Evolutionary conservation across 805 yeast species (phyloP).

Genomic region (Metschnikowia borealis): DNA sequence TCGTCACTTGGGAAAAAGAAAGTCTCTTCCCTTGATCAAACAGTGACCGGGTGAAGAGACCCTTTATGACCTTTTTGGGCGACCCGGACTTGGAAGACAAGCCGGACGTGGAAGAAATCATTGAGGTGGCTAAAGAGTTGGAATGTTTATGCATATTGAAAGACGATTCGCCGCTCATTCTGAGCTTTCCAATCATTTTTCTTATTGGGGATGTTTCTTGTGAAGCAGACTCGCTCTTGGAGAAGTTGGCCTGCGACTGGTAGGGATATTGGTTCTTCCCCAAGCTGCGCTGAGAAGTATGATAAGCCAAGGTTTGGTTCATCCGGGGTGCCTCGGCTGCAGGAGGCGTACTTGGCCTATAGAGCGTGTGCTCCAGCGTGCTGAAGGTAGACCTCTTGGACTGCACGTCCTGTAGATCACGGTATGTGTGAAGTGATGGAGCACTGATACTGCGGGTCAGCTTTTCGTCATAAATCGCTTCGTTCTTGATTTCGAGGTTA

Average conservation of each 20-base stretch:
- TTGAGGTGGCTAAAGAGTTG: slow-evolving; percentile 25
- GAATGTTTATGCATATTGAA: slow-evolving; percentile 14
- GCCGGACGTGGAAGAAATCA: slow-evolving; percentile 25
- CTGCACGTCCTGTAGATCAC: slow-evolving; percentile 15
- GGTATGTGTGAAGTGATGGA: slow-evolving; percentile 39
- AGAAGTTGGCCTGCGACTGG: neutral
- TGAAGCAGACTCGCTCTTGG: slow-evolving; percentile 7
- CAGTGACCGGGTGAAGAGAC: slow-evolving; percentile 13
- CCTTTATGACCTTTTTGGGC: slow-evolving; percentile 29
- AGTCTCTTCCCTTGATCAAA: slow-evolving; percentile 9
- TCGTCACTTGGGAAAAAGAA: neutral
- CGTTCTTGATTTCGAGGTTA: neutral
- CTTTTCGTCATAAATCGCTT: slow-evolving; percentile 10
- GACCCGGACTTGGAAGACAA: slow-evolving; percentile 29
- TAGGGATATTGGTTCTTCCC: slow-evolving; percentile 1
- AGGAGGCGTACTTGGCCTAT: slow-evolving; percentile 14
- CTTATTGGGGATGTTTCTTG: slow-evolving; percentile 30
- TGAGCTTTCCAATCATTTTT: slow-evolving; percentile 20
- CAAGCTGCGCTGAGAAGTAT: neutral
- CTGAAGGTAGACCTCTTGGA: slow-evolving; percentile 8
- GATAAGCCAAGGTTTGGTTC: slow-evolving; percentile 1
- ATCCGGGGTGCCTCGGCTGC: neutral
- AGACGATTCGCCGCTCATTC: slow-evolving; percentile 22
- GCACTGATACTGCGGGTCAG: slow-evolving; percentile 27
- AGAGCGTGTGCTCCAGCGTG: slow-evolving; percentile 12